Conservation (phyloP, 257 asterid species). For the Solanum ossicruentum region DNA sequence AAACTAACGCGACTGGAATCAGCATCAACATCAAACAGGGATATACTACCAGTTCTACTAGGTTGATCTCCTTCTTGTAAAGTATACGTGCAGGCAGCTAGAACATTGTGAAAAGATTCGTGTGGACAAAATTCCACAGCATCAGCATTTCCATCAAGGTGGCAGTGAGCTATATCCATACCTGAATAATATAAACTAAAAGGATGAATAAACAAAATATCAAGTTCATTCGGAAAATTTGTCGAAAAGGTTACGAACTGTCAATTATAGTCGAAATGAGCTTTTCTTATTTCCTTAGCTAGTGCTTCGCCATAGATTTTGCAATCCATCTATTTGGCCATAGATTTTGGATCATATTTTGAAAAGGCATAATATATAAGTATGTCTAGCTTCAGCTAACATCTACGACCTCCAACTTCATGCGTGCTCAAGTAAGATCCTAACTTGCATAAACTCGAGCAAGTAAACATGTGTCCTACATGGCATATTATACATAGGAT, state of each 20-base stretch:
- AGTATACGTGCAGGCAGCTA: conserved; percentile 90
- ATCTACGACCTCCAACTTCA: too few species aligned
- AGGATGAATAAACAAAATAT: not conserved
- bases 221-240: not conserved
- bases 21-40: conserved; percentile 59
- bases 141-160: conserved; percentile 82
- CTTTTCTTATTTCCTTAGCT: not conserved
- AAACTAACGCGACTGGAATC: conserved; percentile 28
- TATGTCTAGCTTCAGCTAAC: too few species aligned
- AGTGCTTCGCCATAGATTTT: not conserved
- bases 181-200: not conserved
- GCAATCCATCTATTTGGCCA: not conserved
- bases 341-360: not conserved
- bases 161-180: conserved; percentile 61
- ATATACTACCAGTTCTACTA: conserved; percentile 60
- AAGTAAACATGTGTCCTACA: too few species aligned
- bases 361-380: too few species aligned
- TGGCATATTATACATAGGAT: too few species aligned
- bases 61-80: conserved; percentile 67
- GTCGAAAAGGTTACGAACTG: not conserved
- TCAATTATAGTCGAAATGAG: not conserved
- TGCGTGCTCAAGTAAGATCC: too few species aligned
- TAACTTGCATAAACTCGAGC: too few species aligned
- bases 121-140: conserved; percentile 93
- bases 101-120: conserved; percentile 39